Conservation (phyloP, 768 basidiomycete species). For the Artomyces pyxidatus region DNA sequence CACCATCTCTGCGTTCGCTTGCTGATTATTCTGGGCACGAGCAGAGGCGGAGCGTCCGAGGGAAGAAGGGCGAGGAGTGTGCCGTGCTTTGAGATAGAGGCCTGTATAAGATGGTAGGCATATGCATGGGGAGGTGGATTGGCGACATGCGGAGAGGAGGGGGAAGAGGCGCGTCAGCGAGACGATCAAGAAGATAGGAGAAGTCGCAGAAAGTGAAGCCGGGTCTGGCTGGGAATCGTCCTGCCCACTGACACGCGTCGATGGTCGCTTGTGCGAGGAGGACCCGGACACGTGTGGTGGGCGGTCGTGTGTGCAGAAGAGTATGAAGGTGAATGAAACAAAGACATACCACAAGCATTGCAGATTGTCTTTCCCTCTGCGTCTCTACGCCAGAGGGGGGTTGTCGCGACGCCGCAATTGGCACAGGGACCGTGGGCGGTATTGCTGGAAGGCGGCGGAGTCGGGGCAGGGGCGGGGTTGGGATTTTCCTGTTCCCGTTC, state of each 20-base stretch:
- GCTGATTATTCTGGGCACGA: too few relatives aligned
- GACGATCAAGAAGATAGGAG: slow-evolving; percentile 15
- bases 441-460: slow-evolving; percentile 6
- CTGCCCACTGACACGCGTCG: slow-evolving; percentile 18
- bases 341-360: slow-evolving; percentile 80
- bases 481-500: too few relatives aligned
- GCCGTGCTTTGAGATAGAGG: slow-evolving; percentile 79
- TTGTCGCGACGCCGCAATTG: slow-evolving; percentile 70
- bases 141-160: slow-evolving; percentile 12
- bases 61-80: slow-evolving; percentile 62
- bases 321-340: slow-evolving; percentile 22
- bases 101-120: slow-evolving; percentile 35
- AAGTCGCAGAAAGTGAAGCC: slow-evolving; percentile 6
- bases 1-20: slow-evolving; percentile 17
- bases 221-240: slow-evolving; percentile 8
- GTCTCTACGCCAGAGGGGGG: slow-evolving; percentile 82
- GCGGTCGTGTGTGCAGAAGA: too few relatives aligned
- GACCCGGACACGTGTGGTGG: slow-evolving; percentile 29
- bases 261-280: slow-evolving; percentile 5
- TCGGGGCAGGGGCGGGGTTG: slow-evolving; percentile 4
- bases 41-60: slow-evolving; percentile 29
- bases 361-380: slow-evolving; percentile 77
- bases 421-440: slow-evolving; percentile 34
- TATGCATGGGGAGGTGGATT: slow-evolving; percentile 8
- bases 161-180: slow-evolving; percentile 9